phyloP scores from a whole-genome alignment of 73 alveolate species.

The Paramecium pentaurelia region DNA sequence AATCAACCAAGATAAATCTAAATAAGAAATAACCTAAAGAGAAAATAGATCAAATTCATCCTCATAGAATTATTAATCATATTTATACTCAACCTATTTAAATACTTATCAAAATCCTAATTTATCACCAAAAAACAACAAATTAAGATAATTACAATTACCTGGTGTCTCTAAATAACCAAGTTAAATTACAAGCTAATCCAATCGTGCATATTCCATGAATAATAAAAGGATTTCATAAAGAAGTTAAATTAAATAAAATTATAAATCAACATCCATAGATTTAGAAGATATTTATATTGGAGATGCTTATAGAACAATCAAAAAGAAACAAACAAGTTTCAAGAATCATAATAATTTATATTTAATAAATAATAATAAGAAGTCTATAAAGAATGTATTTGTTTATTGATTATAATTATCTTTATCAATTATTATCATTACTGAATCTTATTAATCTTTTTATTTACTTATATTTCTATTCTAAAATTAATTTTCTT shows the following conservation, averaged over 20 bases:
- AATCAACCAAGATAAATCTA: background rate
- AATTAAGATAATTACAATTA: background rate
- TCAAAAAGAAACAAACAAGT: background rate
- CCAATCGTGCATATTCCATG: background rate
- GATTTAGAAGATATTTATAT: background rate
- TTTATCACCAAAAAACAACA: background rate
- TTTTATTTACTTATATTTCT: too few species aligned
- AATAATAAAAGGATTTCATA: background rate
- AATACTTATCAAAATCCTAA: background rate
- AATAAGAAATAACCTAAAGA: background rate
- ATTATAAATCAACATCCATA: background rate
- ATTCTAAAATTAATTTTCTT: too few species aligned
- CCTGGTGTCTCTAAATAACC: background rate
- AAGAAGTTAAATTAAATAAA: background rate
- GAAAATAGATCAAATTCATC: background rate
- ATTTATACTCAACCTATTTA: background rate
- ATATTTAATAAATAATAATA: background rate
- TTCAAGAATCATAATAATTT: background rate
- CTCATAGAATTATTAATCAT: background rate
- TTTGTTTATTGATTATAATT: background rate
- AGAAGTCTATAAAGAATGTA: background rate
- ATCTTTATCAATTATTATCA: background rate
- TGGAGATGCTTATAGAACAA: background rate
- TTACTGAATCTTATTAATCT: background rate
- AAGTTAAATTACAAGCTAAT: background rate